Evolutionary conservation across 2,329 filamentous ascomycete genomes (phyloP), one percentile per base, ranked within the genome.

Genomic region (Colletotrichum trifolii): DNA sequence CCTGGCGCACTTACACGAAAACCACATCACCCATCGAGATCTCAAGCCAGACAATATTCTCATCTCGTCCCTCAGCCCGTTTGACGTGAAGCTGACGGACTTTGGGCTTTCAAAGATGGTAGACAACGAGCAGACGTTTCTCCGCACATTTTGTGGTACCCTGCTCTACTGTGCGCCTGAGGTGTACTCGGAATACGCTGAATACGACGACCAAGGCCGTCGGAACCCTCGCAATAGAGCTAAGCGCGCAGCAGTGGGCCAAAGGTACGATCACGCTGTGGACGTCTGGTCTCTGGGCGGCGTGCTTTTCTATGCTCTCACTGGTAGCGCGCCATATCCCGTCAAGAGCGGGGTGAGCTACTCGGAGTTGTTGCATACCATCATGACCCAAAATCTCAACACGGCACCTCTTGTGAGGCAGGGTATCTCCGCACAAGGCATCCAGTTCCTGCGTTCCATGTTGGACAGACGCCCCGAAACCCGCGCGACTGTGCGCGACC

Each of bases 21-120:
- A 91, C 71, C 93, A 91, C 73, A 97, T 99, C 71, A 98, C 95
- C 0, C 96, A 99, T 78, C 91, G 96, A n/a, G 96, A 99, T 76
- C 94, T 99, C 73, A 99, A 99, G 75, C 96, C 96, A 0, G 96
- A 99, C 81, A 99, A 99, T 73, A 97, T 99, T 66, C 83, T 99
- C 45, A 92, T 98, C 69, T 84, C 89, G 10, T 90, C 88, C 1
- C 75, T 87, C 9, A 82, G 90, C 6, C 94, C 94, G 0, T 87
- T 97, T 53, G 83, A 87, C 12, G 91, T 98, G 71, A 98, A 99
- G 77, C 83, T 99, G 12, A 97, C 96, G 0, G 96, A 99, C 75
- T 99, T 99, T 80, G 96, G 96, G 3, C 81, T 99, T 5, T 98
- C 96, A 2, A 99, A 99, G 75, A 94, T 96, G 76, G 90, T 97